Base-by-base conservation (phyloP, 768 basidiomycete genomes). In the Saitozyma sp. region DNA sequence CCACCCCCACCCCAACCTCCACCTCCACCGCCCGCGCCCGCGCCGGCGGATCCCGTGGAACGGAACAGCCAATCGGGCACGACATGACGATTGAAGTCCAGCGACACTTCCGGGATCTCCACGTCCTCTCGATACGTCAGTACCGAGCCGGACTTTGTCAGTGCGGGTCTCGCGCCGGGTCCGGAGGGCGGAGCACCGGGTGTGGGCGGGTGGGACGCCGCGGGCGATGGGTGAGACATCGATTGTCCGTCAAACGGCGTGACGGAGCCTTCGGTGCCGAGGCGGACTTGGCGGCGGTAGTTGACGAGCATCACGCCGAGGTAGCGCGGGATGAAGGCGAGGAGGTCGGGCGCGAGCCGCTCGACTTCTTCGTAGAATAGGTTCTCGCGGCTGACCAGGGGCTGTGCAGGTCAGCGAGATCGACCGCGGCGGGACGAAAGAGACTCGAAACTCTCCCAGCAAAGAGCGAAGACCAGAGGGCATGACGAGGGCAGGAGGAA, bases 221-320 rank as follows among this genome's bases (percentile, higher is more conserved):
- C 53, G 19, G 68, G 72, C 10, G 71, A 62, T 40, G 49, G 52
- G 54, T 7, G 53, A 45, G 16, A 19, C 19, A 59, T 52, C 5
- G 53, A 45, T 20, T 16, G 37, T 17, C 55, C 60, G 42, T 60
- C 59, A 56, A 58, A 39, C 49, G 66, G 58, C 19, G 68, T 65
- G n/a, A 49, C 38, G 8, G 69, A 49, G 8, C 63, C 65, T 43
- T 72, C 69, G 40, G 64, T 59, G 8, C 51, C 54, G 7, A 54
- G 59, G n/a, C 41, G 79, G 1, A 78, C 80, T 0, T 92, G 89
- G 13, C 89, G 86, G 29, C 96, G 87, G 76, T 98, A 98, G 56
- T 89, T 95, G 71, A 99, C 95, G 48, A 98, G 85, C 92, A 99
- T 96, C 58, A 99, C 96, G 20, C 96, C 96, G 14, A 99, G 84